Base-by-base conservation (phyloP, 805 yeast genomes). In the Wickerhamiella lipophila region DNA sequence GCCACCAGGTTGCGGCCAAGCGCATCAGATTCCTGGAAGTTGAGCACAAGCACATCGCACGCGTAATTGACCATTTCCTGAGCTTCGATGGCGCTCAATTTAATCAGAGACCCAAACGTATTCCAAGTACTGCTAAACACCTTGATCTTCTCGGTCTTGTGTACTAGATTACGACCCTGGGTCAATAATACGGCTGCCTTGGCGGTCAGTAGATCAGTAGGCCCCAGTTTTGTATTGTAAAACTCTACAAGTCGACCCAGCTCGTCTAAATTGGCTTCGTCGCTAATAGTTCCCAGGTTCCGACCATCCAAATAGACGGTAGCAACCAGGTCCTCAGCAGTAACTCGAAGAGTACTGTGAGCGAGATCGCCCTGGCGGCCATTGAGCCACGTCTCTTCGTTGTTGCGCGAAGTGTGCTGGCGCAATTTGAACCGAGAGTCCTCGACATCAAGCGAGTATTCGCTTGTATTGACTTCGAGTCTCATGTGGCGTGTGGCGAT, bases 1-100 rank as follows among this genome's bases (percentile, higher is more conserved):
- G 69, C 61, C 36, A 58, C 60, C 27, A 63, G 50, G 38, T 61
- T 65, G 46, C 61, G 58, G 32, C 50, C 53, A 11, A 58, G 68
- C 5, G 71, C 70, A 59, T 79, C 85, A 18, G 58, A 40, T 32
- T 92, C 98, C 63, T 92, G 95, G 46, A 92, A 70, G 18, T 22
- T 56, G 52, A n/a, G 52, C 53, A 58, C 57, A 54, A 49, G 25
- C 12, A 49, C 29, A 30, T 49, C 51, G 9, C 22, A 12, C 15
- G 22, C 30, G 15, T 23, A 30, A 18, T 43, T 35, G n/a, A 43
- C 38, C 54, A 58, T 29, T 42, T 50, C 36, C 23, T 34, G 47
- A 34, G 42, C 21, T 19, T 36, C 6, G 8, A 19, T 22, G 38
- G 32, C 44, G 45, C 7, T 40, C n/a, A 38, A 56, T 56, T 46